These are phyloP conservation scores for Sporobolus alterniflorus DNA, from an alignment of 202 grass and related monocot genomes.

Conservation along the genomic window DNA sequence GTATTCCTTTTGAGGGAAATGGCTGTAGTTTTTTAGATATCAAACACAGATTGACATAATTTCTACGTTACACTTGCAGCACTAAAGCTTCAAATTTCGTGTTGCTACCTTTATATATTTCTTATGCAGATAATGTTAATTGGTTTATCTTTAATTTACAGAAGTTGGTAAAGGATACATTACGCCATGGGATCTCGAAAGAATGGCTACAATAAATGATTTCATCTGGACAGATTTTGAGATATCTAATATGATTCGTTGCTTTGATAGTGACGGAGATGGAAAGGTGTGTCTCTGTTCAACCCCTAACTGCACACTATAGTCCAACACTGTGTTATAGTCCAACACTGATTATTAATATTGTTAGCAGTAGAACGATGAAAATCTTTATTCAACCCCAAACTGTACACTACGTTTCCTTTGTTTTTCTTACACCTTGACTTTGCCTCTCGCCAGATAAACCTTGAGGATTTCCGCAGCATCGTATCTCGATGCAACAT, in stretches of 20 bases:
- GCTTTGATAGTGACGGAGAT: constrained; percentile 80
- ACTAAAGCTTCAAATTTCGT: neutral
- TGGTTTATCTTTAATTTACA: constrained; percentile 42
- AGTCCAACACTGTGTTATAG: no score
- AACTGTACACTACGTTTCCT: neutral
- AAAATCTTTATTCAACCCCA: no score
- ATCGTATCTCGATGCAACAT: constrained; percentile 87
- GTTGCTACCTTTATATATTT: constrained; percentile 19
- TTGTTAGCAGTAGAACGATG: no score
- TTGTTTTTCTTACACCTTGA: neutral
- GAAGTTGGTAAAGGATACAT: constrained; percentile 92
- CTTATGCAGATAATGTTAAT: constrained; percentile 12
- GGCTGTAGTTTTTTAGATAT: neutral
- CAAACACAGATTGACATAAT: neutral
- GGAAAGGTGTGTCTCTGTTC: constrained; percentile 63
- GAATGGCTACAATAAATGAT: constrained; percentile 77
- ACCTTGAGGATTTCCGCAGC: constrained; percentile 78
- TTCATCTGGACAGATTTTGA: constrained; percentile 91
- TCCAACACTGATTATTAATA: no score
- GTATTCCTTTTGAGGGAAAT: neutral
- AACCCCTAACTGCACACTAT: no score
- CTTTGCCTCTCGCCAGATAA: constrained; percentile 57
- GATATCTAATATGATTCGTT: constrained; percentile 85
- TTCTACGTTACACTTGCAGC: neutral
- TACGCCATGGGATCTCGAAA: constrained; percentile 77